Evolutionary conservation across 2,329 filamentous ascomycete species (phyloP).

Genomic region (Amphichorda felina): DNA sequence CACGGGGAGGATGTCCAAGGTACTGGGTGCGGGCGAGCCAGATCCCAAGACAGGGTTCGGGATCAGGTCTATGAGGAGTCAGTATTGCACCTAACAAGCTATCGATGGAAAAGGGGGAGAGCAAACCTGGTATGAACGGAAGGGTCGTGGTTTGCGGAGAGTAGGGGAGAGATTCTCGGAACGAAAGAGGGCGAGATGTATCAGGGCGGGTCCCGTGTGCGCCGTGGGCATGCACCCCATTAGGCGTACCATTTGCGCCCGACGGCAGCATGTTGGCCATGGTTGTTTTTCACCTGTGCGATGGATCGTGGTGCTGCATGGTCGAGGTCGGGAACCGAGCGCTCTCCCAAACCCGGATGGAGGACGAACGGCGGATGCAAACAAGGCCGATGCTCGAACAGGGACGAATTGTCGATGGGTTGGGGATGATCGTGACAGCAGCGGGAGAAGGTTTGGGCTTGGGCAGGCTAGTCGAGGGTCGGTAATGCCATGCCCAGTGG

Average conservation of each 20-base stretch:
- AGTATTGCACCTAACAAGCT: neutral
- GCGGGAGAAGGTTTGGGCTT: no score
- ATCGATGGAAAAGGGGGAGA: neutral
- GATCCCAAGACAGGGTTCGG: slow-evolving; percentile 51
- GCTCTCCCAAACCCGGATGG: neutral
- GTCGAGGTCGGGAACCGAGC: neutral
- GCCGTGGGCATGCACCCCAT: slow-evolving; percentile 17
- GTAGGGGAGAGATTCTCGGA: slow-evolving; percentile 70
- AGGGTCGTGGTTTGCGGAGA: slow-evolving; percentile 72
- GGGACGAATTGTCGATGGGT: no score
- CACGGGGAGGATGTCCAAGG: slow-evolving; percentile 38
- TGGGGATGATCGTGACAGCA: no score
- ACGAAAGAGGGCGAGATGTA: slow-evolving; percentile 38
- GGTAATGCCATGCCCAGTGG: no score
- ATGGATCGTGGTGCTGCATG: slow-evolving; percentile 1
- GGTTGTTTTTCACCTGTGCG: neutral
- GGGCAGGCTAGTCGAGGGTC: no score
- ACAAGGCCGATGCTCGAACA: neutral
- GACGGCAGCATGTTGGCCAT: slow-evolving; percentile 3
- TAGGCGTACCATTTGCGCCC: slow-evolving; percentile 9
- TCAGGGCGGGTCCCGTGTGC: slow-evolving; percentile 10
- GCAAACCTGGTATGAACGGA: slow-evolving; percentile 63
- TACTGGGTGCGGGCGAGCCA: slow-evolving; percentile 36
- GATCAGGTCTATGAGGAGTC: slow-evolving; percentile 42
- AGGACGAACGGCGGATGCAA: neutral